Evolutionary conservation across 805 yeast genomes (phyloP), one percentile per base, ranked within the genome.

Genomic region (Lipomyces yamadae): DNA sequence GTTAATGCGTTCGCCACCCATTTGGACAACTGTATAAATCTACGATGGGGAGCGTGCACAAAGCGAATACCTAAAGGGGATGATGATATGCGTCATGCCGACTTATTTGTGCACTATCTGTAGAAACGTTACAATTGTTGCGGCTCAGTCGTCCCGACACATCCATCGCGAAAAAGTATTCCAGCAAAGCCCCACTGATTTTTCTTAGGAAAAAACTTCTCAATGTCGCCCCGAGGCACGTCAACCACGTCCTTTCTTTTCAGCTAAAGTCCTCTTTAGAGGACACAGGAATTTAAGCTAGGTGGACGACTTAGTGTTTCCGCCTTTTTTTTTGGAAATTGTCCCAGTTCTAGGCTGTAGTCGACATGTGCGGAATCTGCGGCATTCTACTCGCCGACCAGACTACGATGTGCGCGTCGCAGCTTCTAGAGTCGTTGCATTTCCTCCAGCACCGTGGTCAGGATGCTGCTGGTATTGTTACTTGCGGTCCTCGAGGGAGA

Each of bases 401-500:
- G 72, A 78, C 82, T 32, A 83, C 83, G 59, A 84, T 85, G 65
- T 97, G 90, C 59, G 96, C 97, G 11, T 87, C 97, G 4, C 98
- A 93, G 75, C 82, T 95, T 56, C 88, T 92, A 64, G 99, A 95
- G 77, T 97, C 97, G 5, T 89, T 94, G 70, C 86, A 92, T 81
- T 94, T 89, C 78, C 82, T 95, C 69, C 99, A 95, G 77, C 99
- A 95, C 77, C 86, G 99, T 76, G 99, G 99, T 57, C 99, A 95
- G 81, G 99, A 95, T 78, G 99, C 99, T 10, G 97, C 98, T n/a
- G 99, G 99, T 70, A 94, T 95, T 63, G 95, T 92, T 32, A 95
- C 99, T 6, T 92, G 97, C 78, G 98, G 97, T 63, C 82, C 89
- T 56, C 87, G 94, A 69, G 99, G 98, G 71, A 85, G 99, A 67